Base-by-base conservation (phyloP, 2,329 filamentous ascomycete genomes). In the Colletotrichum salicis region DNA sequence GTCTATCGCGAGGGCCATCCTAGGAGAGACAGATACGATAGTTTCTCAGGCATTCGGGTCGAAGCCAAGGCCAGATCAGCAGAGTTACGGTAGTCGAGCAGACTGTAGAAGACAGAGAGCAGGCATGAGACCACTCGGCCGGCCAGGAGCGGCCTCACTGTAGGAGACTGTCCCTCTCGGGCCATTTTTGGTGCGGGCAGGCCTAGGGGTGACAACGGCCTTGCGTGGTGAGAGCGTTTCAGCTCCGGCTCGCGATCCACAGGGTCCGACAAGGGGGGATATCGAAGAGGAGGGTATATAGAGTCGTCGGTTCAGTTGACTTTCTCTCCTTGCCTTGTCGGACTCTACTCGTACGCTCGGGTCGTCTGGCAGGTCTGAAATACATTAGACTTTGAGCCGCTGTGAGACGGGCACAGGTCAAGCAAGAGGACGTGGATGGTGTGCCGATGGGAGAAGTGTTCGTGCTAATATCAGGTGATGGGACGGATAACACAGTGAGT, bases 211-310 rank as follows among this genome's bases (percentile, higher is more conserved):
- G 35, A 57, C 35, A 59, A 22, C 45, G 48, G 59, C 59, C 35
- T 64, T 22, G 59, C 11, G 24, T 51, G 59, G 48, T 64, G 55
- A 70, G 55, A 19, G 15, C 60, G 70, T 69, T 69, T 71, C 70
- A 64, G 59, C 8, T 35, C 29, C 29, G n/a, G 60, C 29, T 41
- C 45, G 8, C 10, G 35, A 55, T 55, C 45, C 62, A 24, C 55
- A 55, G 15, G 62, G 48, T 19, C 62, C 45, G 27, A 48, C 35
- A 41, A 12, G 22, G 31, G 35, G 56, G 27, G 15, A 27, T 35
- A 35, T 35, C 31, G 22, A 13, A 31, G 29, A 22, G 27, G 19
- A 31, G 64, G 33, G 31, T 37, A 48, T 65, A 48, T 24, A 51
- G 22, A 7, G n/a, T 31, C 31, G 27, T 51, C 31, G 64, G 66